Conservation (phyloP, 2,329 filamentous ascomycete genomes). For the Cercospora zeae-maydis region DNA sequence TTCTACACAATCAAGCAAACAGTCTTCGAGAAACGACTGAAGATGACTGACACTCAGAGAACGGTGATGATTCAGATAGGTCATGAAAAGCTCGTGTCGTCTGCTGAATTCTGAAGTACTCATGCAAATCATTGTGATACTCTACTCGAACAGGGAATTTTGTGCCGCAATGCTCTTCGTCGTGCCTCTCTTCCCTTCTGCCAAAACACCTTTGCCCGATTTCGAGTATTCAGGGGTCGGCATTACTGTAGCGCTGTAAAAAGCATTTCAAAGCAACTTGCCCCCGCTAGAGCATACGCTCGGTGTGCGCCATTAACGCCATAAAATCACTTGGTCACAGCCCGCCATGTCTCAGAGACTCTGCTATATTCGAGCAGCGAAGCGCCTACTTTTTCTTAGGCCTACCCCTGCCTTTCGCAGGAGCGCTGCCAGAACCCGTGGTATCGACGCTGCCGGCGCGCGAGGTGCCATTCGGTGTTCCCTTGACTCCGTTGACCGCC, state of each 20-base stretch:
- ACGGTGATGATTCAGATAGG: too few relatives aligned
- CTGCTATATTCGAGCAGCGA: background rate
- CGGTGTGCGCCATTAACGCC: background rate
- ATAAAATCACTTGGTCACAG: background rate
- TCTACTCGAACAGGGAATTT: background rate
- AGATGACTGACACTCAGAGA: background rate
- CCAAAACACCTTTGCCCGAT: background rate
- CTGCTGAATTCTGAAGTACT: background rate
- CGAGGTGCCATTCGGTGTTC: constrained; percentile 71
- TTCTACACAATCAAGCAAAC: background rate
- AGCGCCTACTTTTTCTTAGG: constrained; percentile 30
- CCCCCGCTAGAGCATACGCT: background rate
- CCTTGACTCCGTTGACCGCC: constrained; percentile 83
- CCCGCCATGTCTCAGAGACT: background rate
- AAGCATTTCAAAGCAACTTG: background rate
- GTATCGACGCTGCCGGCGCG: constrained; percentile 86
- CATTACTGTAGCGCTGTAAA: background rate
- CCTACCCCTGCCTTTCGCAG: constrained; percentile 43
- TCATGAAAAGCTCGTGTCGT: too few relatives aligned
- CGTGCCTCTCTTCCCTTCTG: background rate
- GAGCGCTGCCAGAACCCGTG: constrained; percentile 55
- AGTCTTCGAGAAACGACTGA: background rate
- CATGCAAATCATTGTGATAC: background rate
- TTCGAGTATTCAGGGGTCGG: background rate
- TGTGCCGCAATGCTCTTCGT: background rate